Evolutionary conservation across 2,329 filamentous ascomycete species (phyloP).

Genomic region (Pseudogymnoascus sp.): DNA sequence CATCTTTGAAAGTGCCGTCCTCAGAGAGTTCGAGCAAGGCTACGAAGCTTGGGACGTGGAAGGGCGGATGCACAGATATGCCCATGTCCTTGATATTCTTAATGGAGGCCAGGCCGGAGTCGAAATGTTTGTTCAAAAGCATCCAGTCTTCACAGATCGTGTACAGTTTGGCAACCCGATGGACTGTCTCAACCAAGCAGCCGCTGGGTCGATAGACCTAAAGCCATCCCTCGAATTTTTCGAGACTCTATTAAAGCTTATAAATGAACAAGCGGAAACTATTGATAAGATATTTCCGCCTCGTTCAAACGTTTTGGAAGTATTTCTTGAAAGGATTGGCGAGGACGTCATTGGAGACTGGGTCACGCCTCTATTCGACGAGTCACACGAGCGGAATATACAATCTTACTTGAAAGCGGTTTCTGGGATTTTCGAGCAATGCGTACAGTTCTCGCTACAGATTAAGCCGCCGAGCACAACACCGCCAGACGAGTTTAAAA

Average conservation of each 20-base stretch:
- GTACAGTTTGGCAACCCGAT: constrained; percentile 63
- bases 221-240: constrained; percentile 79
- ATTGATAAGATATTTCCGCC: constrained; percentile 76
- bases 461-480: constrained; percentile 56
- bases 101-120: constrained; percentile 72
- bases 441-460: constrained; percentile 64
- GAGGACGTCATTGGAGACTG: constrained; percentile 83
- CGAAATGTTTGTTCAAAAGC: constrained; percentile 81
- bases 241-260: constrained; percentile 58
- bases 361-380: constrained; percentile 74
- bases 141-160: constrained; percentile 70
- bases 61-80: constrained; percentile 80
- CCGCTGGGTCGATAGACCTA: constrained; percentile 60
- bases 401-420: constrained; percentile 77
- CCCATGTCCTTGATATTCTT: constrained; percentile 70
- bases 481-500: constrained; percentile 50
- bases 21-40: constrained; percentile 87
- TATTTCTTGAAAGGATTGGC: constrained; percentile 71
- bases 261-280: constrained; percentile 73
- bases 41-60: constrained; percentile 85
- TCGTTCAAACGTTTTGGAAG: constrained; percentile 60
- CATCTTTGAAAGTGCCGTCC: constrained; percentile 82
- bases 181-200: constrained; percentile 68
- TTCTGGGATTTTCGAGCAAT: constrained; percentile 81
- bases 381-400: constrained; percentile 67